A percentile compares a stretch with the other conserved stretches of the same genome.
phyloP scores from a whole-genome alignment of 495 filamentous ascomycete genomes.

The Cryomyces minteri region DNA sequence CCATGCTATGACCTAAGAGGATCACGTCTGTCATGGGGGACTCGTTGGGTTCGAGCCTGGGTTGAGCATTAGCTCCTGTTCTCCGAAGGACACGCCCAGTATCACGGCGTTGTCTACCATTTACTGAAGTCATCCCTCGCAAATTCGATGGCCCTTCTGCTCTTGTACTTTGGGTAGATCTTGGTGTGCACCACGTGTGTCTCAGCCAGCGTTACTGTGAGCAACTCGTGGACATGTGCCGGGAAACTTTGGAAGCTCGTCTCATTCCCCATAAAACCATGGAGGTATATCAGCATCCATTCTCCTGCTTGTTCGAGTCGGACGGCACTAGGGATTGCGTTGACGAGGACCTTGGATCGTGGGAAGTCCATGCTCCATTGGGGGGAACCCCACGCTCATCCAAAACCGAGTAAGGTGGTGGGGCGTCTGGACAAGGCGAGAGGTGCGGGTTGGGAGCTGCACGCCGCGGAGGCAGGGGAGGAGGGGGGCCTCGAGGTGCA shows the following conservation, averaged over 20 bases:
- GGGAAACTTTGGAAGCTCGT: constrained; percentile 78
- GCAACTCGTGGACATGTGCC: constrained; percentile 63
- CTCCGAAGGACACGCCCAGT: background rate
- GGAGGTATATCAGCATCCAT: constrained; percentile 59
- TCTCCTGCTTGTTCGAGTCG: constrained; percentile 14
- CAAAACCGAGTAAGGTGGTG: background rate
- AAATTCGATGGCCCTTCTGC: constrained; percentile 51
- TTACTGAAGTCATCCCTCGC: constrained; percentile 64
- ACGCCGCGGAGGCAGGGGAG: constrained; percentile 1
- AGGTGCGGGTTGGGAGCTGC: background rate
- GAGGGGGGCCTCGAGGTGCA: background rate
- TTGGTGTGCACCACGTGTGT: constrained; percentile 74
- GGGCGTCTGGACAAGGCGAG: background rate
- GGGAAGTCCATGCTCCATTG: constrained; percentile 11
- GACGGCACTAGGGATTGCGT: constrained; percentile 41
- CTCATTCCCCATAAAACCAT: constrained; percentile 87
- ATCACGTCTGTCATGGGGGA: constrained; percentile 57
- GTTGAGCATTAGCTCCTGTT: background rate
- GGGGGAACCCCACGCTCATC: background rate
- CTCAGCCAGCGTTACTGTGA: constrained; percentile 46
- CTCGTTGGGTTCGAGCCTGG: constrained; percentile 61
- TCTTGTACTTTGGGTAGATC: constrained; percentile 83
- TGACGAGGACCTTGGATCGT: constrained; percentile 44
- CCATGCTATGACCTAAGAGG: constrained; percentile 79
- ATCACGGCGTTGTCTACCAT: constrained; percentile 33